Percentiles rank a stretch among this genome's conserved stretches.
phyloP scores from a whole-genome alignment of 139 green algal genomes.

The Mesotaenium endlicherianum region DNA sequence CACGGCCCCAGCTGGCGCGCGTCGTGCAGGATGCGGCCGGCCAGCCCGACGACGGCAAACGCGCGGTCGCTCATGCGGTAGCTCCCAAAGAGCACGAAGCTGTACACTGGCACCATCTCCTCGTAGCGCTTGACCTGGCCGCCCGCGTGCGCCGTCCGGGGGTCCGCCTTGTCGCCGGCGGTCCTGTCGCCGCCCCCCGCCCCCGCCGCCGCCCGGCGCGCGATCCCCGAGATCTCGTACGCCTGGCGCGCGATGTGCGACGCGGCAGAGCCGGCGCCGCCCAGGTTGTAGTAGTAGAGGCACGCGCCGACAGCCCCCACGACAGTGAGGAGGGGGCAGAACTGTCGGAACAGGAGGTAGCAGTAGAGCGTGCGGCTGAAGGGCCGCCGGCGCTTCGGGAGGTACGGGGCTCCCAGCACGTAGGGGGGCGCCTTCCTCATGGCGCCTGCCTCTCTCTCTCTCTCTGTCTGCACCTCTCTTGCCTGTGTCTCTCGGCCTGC shows the following conservation, averaged over 20 bases:
- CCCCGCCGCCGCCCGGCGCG: too few species aligned
- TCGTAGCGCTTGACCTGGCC: neutral
- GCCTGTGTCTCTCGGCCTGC: too few species aligned
- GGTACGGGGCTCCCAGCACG: too few species aligned
- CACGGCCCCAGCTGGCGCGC: neutral
- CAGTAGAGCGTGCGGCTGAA: constrained; percentile 7
- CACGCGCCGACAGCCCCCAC: neutral
- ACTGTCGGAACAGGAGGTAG: neutral
- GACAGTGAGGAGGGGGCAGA: neutral
- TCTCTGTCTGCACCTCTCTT: neutral
- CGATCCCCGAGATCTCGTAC: neutral
- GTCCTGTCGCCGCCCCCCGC: neutral
- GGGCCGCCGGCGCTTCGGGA: neutral
- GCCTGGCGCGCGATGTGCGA: neutral
- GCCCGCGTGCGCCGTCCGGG: neutral
- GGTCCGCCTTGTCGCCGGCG: neutral
- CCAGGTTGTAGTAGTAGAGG: neutral
- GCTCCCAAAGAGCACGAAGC: constrained; percentile 14
- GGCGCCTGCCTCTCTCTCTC: neutral
- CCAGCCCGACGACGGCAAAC: constrained; percentile 25
- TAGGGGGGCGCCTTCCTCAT: too few species aligned
- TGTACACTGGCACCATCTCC: neutral
- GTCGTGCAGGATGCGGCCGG: neutral
- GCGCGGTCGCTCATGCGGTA: constrained; percentile 10
- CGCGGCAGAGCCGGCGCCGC: neutral